Conservation (phyloP, 139 green algal genomes). For the Closterium sp. region DNA sequence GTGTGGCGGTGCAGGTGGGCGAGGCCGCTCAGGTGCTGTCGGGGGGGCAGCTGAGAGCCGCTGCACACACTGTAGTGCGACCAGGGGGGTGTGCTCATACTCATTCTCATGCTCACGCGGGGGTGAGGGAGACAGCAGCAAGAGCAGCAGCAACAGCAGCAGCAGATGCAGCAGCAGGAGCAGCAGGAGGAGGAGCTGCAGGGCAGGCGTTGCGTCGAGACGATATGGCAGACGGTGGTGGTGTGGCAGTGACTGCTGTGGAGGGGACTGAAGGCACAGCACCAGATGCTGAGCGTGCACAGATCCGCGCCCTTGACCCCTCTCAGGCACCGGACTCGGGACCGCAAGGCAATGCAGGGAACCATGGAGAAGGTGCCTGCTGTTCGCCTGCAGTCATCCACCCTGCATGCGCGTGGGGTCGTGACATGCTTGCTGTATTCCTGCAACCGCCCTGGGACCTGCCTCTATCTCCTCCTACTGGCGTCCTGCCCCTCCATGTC, state of each 20-base stretch:
- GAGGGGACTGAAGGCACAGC: not conserved
- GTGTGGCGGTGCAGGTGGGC: constrained; percentile 38
- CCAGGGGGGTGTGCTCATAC: not conserved
- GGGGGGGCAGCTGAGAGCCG: constrained; percentile 16
- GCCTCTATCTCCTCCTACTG: not conserved
- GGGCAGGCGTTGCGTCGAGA: not conserved
- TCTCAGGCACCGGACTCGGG: not conserved
- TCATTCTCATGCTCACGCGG: too few relatives aligned
- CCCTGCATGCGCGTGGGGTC: not conserved
- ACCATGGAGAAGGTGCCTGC: not conserved
- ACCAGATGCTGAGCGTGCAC: not conserved
- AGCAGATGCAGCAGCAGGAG: not conserved
- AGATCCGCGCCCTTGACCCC: not conserved
- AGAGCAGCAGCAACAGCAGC: not conserved
- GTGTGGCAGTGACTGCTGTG: not conserved
- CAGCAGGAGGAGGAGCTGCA: not conserved
- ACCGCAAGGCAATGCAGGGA: not conserved
- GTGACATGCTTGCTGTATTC: constrained; percentile 14
- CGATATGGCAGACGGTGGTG: not conserved
- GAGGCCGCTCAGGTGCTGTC: constrained; percentile 36
- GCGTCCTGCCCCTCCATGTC: not conserved
- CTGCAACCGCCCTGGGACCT: constrained; percentile 2
- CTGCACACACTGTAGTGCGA: constrained; percentile 22
- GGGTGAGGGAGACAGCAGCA: not conserved
- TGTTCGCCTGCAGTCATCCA: not conserved